These are phyloP conservation scores for Fusarium sp. DNA, from an alignment of 2,329 filamentous ascomycete species.

Conservation along the genomic window DNA sequence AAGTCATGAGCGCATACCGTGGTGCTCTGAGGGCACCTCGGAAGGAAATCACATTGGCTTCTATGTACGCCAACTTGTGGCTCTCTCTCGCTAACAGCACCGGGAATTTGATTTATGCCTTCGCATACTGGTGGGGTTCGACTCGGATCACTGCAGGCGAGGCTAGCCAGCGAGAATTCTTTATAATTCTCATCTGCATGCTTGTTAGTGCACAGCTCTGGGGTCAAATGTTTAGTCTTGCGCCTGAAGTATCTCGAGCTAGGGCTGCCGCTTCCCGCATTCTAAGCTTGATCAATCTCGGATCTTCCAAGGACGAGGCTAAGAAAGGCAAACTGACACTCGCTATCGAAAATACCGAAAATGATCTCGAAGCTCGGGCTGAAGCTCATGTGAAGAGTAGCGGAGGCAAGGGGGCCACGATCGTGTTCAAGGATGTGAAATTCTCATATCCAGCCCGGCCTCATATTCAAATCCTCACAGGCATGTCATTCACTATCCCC, in stretches of 20 bases:
- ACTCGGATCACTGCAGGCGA: conserved; percentile 75
- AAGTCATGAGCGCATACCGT: conserved; percentile 65
- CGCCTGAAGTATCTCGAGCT: conserved; percentile 79
- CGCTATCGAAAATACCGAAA: conserved; percentile 30
- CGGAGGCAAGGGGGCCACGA: conserved; percentile 55
- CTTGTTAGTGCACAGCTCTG: conserved; percentile 79
- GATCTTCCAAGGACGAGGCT: conserved; percentile 47
- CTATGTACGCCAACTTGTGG: conserved; percentile 67
- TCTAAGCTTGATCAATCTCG: conserved; percentile 61
- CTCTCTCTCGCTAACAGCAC: conserved; percentile 70
- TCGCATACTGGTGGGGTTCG: conserved; percentile 85
- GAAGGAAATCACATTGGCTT: conserved; percentile 65
- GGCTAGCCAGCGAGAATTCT: conserved; percentile 75
- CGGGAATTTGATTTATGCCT: conserved; percentile 76
- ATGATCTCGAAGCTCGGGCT: conserved; percentile 56
- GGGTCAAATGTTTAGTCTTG: conserved; percentile 80
- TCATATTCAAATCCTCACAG: conserved; percentile 66
- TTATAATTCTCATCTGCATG: conserved; percentile 78
- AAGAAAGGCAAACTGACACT: conserved; percentile 26
- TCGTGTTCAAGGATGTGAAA: conserved; percentile 68
- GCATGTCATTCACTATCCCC: conserved; percentile 66
- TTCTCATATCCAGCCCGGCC: conserved; percentile 76
- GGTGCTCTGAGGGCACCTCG: conserved; percentile 63
- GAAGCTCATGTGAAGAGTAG: conserved; percentile 44
- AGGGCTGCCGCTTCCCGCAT: conserved; percentile 70